Evolutionary conservation across 495 filamentous ascomycete species (phyloP), one percentile per base, ranked within the genome.

Genomic region (Lasiosphaeriaceae sp.): DNA sequence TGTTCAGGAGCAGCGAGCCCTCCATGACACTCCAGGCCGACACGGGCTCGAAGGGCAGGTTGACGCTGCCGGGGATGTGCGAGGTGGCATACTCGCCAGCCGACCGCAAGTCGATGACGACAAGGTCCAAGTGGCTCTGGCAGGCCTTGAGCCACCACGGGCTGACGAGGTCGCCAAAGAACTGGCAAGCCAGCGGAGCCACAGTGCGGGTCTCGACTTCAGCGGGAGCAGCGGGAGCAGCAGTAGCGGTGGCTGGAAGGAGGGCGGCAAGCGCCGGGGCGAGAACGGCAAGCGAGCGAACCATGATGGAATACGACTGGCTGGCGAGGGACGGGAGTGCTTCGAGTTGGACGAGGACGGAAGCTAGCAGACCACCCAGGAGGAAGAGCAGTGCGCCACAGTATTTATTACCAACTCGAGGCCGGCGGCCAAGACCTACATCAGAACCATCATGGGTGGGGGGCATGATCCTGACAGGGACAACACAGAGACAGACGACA

Each of bases 81-180:
- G 19, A 20, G 2, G 35, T 41, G 45, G 61, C 54, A 39, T 64
- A 64, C 43, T 64, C 61, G 45, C 9, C 61, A 1, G 57, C 61
- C 14, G 45, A 47, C 12, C 61, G 57, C 3, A 64, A 54, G 54
- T 64, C 61, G 39, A 64, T 58, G 11, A 64, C 54, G 3, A 55
- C 54, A 35, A 64, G 46, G 47, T 58, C 51, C 12, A 64, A 50
- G 41, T 57, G 54, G 12, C 14, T 4, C 46, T 50, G 11, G 61
- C 61, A 64, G 37, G 48, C 54, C 21, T 54, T 55, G 21, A 64
- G 54, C 61, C 61, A 64, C 61, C 61, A 64, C 5, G 61, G 61
- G 47, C 41, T 50, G 19, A 64, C 61, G 24, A 43, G 29, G 0
- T 60, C 54, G 26, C 45, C 47, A 35, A 64, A 64, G 54, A 64